Conservation (phyloP, 2,329 filamentous ascomycete species). For the Exophiala calicioides region DNA sequence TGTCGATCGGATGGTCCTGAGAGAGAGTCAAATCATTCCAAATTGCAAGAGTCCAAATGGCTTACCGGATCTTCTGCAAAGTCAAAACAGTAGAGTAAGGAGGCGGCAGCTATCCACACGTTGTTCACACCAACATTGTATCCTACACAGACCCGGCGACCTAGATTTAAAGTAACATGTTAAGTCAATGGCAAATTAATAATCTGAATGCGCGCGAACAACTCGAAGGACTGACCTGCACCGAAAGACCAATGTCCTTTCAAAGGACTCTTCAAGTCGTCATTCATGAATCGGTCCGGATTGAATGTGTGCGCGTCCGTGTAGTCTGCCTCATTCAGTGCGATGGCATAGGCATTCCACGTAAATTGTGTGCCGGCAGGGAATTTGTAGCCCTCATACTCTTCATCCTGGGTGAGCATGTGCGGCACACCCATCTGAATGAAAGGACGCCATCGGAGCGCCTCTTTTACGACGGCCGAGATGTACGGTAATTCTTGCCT, state of each 20-base stretch:
- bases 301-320: slow-evolving; percentile 27
- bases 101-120: slow-evolving; percentile 22
- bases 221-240: no score
- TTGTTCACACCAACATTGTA: slow-evolving; percentile 27
- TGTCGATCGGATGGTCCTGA: no score
- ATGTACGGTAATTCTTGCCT: slow-evolving; percentile 36
- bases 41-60: background rate
- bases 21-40: slow-evolving; percentile 17
- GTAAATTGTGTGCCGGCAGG: slow-evolving; percentile 52
- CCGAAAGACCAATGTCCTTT: slow-evolving; percentile 34
- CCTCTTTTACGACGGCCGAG: slow-evolving; percentile 37
- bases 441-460: slow-evolving; percentile 41
- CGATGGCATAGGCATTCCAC: slow-evolving; percentile 48
- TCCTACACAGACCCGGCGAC: slow-evolving; percentile 22
- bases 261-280: slow-evolving; percentile 31
- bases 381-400: slow-evolving; percentile 51
- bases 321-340: slow-evolving; percentile 40
- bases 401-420: slow-evolving; percentile 30
- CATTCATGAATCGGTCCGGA: slow-evolving; percentile 28
- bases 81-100: slow-evolving; percentile 27
- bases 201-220: no score
- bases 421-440: slow-evolving; percentile 42
- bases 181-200: no score
- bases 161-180: background rate
- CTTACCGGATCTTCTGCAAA: slow-evolving; percentile 24